phyloP scores from a whole-genome alignment of 2,329 filamentous ascomycete genomes.

The Pyrenochaeta sp. region DNA sequence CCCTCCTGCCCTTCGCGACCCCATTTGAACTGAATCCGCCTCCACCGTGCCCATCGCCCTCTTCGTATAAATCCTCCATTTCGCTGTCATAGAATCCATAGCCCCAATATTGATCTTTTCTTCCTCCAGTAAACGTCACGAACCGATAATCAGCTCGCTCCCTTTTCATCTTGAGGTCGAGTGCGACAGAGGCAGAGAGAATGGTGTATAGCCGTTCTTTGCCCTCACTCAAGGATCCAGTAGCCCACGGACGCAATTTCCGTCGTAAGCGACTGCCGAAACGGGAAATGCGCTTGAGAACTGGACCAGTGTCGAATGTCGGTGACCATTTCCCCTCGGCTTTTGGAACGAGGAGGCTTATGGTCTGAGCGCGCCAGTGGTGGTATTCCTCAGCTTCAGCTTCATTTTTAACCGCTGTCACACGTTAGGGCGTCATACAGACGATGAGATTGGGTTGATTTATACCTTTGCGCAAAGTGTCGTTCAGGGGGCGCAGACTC shows the following conservation, averaged over 20 bases:
- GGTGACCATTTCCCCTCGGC: conserved; percentile 47
- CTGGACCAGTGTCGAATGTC: conserved; percentile 43
- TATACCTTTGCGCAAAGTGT: conserved; percentile 45
- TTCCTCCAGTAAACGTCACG: conserved; percentile 45
- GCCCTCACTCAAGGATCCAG: conserved; percentile 34
- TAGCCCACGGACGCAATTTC: conserved; percentile 43
- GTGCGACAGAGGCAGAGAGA: conserved; percentile 44
- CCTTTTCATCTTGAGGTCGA: conserved; percentile 48
- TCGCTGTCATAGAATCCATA: conserved; percentile 47
- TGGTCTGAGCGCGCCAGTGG: conserved; percentile 44
- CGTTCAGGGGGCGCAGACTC: conserved; percentile 45
- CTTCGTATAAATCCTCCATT: conserved; percentile 47
- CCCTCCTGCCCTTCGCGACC: conserved; percentile 27
- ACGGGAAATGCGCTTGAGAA: conserved; percentile 43
- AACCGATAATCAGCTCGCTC: conserved; percentile 48
- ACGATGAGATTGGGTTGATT: conserved; percentile 2
- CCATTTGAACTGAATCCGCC: conserved; percentile 18
- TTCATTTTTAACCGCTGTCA: conserved; percentile 46
- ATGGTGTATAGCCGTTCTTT: conserved; percentile 45
- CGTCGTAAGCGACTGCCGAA: conserved; percentile 39
- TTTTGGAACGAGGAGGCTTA: conserved; percentile 47
- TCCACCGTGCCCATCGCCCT: conserved; percentile 24
- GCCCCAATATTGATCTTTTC: conserved; percentile 41
- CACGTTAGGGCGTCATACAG: conserved; percentile 17
- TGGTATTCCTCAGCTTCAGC: conserved; percentile 46